Evolutionary conservation across 257 asterid genomes (phyloP).

Genomic region (Ballota nigra): DNA sequence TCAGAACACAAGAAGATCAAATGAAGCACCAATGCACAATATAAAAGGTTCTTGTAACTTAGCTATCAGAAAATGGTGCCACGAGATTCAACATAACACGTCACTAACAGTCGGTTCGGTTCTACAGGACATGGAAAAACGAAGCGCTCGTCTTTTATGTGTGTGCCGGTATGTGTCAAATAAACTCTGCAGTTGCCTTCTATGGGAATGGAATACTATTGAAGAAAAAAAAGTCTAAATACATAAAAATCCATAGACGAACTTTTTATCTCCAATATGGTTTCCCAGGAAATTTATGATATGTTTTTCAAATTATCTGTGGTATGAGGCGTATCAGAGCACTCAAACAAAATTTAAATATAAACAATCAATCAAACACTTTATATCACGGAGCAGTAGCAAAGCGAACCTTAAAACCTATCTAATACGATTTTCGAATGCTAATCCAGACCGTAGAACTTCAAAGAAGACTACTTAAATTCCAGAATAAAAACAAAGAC

Average conservation of each 20-base stretch:
- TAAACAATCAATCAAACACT: neutral
- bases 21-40: neutral
- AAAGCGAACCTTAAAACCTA: neutral
- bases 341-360: neutral
- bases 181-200: neutral
- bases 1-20: neutral
- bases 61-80: neutral
- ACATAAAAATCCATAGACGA: neutral
- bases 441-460: neutral
- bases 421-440: neutral
- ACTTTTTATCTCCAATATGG: neutral
- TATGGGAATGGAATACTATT: no score
- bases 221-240: no score
- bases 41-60: neutral
- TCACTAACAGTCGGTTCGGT: neutral
- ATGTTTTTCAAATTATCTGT: neutral
- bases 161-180: no score
- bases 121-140: no score
- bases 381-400: neutral
- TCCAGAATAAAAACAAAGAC: neutral
- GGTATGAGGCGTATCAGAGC: neutral
- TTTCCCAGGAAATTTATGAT: neutral
- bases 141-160: no score
- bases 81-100: neutral
- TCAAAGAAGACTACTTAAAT: neutral